A percentile compares a stretch with the other conserved stretches of the same genome.
Evolutionary conservation across 345 rosid genomes (phyloP).

Genomic region (Brassica napus): DNA sequence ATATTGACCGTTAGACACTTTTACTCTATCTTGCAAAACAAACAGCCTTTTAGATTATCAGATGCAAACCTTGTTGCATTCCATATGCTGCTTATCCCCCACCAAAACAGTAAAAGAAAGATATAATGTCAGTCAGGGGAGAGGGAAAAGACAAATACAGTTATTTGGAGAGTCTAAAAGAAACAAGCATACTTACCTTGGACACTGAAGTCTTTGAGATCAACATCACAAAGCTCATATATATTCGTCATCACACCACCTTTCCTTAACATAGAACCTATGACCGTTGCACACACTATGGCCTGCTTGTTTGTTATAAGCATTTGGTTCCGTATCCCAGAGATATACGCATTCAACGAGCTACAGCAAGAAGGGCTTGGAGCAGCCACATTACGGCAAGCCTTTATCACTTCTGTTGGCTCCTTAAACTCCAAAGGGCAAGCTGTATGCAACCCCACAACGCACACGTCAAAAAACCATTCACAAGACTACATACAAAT

Average conservation of each 20-base stretch:
- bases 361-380: conserved; percentile 95
- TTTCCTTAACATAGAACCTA: conserved; percentile 80
- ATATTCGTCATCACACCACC: conserved; percentile 87
- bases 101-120: conserved; percentile 29
- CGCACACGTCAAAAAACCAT: conserved; percentile 15
- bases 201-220: conserved; percentile 92
- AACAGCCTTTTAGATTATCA: conserved; percentile 13
- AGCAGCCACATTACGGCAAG: conserved; percentile 84
- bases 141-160: neutral
- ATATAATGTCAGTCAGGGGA: conserved; percentile 39
- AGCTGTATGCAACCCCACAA: conserved; percentile 54
- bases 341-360: conserved; percentile 76
- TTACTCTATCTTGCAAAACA: neutral
- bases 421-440: conserved; percentile 86
- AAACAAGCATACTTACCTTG: conserved; percentile 58
- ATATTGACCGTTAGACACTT: conserved; percentile 1
- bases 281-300: conserved; percentile 78
- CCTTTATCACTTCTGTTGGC: conserved; percentile 79
- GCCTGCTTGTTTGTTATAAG: conserved; percentile 96
- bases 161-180: neutral
- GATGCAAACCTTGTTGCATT: conserved; percentile 66
- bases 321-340: conserved; percentile 88
- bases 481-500: neutral
- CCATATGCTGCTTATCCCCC: conserved; percentile 63
- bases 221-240: conserved; percentile 92